Conservation (phyloP, 23 red algal genomes). For the Gracilaria gracilis region DNA sequence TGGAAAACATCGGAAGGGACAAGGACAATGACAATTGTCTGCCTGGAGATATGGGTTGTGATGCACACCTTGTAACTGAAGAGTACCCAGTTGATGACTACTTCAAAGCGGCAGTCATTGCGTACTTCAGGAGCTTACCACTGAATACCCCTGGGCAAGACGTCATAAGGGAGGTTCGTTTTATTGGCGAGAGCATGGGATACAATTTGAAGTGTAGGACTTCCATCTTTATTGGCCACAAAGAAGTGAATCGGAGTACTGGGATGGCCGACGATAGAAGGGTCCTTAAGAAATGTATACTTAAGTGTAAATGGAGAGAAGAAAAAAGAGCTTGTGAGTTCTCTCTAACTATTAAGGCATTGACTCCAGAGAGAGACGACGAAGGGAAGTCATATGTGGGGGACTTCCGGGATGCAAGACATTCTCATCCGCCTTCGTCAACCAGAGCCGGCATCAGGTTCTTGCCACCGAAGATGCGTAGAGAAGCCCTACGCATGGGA, state of each 20-base stretch:
- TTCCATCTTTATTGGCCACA: neutral
- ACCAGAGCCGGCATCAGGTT: neutral
- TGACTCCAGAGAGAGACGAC: neutral
- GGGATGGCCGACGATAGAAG: neutral
- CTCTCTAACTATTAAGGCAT: neutral
- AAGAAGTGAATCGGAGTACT: neutral
- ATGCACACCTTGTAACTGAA: too few relatives aligned
- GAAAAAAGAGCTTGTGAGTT: neutral
- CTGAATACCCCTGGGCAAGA: neutral
- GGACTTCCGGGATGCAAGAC: neutral
- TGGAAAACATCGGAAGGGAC: too few relatives aligned
- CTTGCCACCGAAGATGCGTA: neutral
- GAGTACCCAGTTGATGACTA: neutral
- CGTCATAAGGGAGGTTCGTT: neutral
- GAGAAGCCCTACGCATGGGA: neutral
- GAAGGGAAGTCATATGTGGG: neutral
- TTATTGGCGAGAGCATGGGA: neutral
- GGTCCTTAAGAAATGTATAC: neutral
- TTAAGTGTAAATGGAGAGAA: neutral
- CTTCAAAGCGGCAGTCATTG: neutral
- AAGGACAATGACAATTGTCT: too few relatives aligned
- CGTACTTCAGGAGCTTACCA: conserved; percentile 1
- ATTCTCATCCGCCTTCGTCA: neutral
- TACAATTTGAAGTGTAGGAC: neutral
- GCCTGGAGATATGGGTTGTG: too few relatives aligned